phyloP scores from a whole-genome alignment of 331 rosid genomes.

The Telfairia occidentalis region DNA sequence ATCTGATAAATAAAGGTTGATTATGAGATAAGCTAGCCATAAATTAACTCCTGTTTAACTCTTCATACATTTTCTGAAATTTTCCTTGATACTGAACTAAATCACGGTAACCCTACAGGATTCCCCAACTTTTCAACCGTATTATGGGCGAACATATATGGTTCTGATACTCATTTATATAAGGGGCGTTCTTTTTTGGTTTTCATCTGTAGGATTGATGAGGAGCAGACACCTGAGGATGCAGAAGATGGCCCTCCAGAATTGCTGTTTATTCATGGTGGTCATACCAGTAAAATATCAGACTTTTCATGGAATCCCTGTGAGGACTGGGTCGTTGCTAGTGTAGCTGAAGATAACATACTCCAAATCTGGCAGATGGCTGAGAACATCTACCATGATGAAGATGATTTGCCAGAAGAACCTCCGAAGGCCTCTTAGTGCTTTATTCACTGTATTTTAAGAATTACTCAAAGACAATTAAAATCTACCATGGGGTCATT shows the following conservation, averaged over 20 bases:
- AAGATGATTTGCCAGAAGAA: constrained; percentile 89
- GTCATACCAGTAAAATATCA: constrained; percentile 94
- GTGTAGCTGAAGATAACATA: constrained; percentile 95
- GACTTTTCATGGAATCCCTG: constrained; percentile 98
- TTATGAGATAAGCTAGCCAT: not conserved
- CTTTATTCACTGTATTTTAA: constrained; percentile 20
- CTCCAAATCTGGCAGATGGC: constrained; percentile 99
- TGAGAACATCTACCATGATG: constrained; percentile 93
- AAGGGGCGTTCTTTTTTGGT: not conserved
- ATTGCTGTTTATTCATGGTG: constrained; percentile 91
- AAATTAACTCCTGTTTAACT: not conserved
- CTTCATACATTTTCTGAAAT: not conserved
- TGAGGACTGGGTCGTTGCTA: constrained; percentile 93
- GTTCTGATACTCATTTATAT: not conserved
- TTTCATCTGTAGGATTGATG: constrained; percentile 57
- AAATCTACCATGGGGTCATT: not conserved
- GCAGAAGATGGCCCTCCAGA: constrained; percentile 98
- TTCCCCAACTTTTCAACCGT: not conserved
- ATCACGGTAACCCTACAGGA: not conserved
- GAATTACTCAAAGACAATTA: not conserved
- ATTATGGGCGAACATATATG: not conserved
- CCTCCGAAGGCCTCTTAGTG: constrained; percentile 47
- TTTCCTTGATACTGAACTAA: not conserved
- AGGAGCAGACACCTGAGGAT: constrained; percentile 89
- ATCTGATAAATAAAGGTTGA: not conserved